Evolutionary conservation across 1,284 basidiomycete species (phyloP).

Genomic region (Cryptococcus hybrid): DNA sequence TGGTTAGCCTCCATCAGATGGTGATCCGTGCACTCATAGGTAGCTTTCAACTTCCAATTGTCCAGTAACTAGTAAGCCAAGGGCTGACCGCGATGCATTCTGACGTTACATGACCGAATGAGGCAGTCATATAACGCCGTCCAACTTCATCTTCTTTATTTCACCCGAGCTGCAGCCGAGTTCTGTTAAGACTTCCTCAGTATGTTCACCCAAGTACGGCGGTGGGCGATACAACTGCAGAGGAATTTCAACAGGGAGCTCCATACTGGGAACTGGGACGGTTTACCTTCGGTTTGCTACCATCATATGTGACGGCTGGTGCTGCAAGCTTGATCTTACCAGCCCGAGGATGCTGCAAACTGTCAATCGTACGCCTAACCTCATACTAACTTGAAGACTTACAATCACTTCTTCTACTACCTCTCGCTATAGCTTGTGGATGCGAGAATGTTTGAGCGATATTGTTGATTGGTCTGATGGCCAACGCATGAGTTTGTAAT

Average conservation of each 20-base stretch:
- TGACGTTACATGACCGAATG: too few relatives aligned
- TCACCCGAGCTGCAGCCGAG: slow-evolving; percentile 66
- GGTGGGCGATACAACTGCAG: slow-evolving; percentile 66
- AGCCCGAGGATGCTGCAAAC: slow-evolving; percentile 65
- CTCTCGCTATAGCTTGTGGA: slow-evolving; percentile 73
- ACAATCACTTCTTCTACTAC: slow-evolving; percentile 64
- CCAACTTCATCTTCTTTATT: slow-evolving; percentile 60
- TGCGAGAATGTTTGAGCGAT: slow-evolving; percentile 87
- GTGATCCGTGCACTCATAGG: too few relatives aligned
- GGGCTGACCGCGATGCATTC: too few relatives aligned
- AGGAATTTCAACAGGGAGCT: neutral
- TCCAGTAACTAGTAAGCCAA: too few relatives aligned
- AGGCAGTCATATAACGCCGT: slow-evolving; percentile 38
- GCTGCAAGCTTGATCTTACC: slow-evolving; percentile 83
- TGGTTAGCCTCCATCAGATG: too few relatives aligned
- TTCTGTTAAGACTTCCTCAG: slow-evolving; percentile 69
- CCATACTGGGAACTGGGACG: neutral
- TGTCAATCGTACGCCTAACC: slow-evolving; percentile 1
- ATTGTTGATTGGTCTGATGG: slow-evolving; percentile 76
- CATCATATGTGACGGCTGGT: slow-evolving; percentile 85
- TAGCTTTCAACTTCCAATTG: too few relatives aligned
- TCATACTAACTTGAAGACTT: slow-evolving; percentile 13
- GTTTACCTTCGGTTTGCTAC: slow-evolving; percentile 57
- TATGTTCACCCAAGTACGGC: slow-evolving; percentile 82
- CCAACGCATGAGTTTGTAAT: neutral